Percentiles rank a stretch among this genome's conserved stretches.
phyloP scores from a whole-genome alignment of 2,329 filamentous ascomycete species.

The Penicillium sp. region DNA sequence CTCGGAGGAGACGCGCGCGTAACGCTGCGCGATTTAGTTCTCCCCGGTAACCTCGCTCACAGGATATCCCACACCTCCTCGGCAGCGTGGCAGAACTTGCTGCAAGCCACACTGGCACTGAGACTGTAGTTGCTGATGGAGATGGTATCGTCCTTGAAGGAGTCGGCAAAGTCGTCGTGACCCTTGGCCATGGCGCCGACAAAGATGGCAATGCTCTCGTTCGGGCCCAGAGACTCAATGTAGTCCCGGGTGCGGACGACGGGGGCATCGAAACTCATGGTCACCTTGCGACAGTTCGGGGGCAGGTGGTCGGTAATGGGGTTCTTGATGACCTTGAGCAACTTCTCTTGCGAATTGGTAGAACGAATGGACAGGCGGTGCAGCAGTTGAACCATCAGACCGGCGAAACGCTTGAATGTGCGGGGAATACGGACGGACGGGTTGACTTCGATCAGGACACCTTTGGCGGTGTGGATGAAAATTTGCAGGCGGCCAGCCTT shows the following conservation, averaged over 20 bases:
- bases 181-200: slow-evolving; percentile 99
- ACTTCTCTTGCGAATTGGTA: slow-evolving; percentile 95
- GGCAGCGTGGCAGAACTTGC: slow-evolving; percentile 98
- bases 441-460: slow-evolving; percentile 95
- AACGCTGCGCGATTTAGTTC: slow-evolving; percentile 12
- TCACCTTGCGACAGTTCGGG: slow-evolving; percentile 96
- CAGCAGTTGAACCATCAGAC: slow-evolving; percentile 96
- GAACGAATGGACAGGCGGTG: slow-evolving; percentile 95
- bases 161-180: slow-evolving; percentile 90
- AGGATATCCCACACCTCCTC: slow-evolving; percentile 96
- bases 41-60: slow-evolving; percentile 50
- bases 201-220: slow-evolving; percentile 96
- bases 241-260: slow-evolving; percentile 89
- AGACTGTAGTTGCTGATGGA: slow-evolving; percentile 98
- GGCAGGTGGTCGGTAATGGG: slow-evolving; percentile 96
- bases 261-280: slow-evolving; percentile 88
- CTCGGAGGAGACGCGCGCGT: slow-evolving; percentile 13
- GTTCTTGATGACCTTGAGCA: slow-evolving; percentile 96
- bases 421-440: slow-evolving; percentile 96
- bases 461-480: slow-evolving; percentile 97
- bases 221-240: slow-evolving; percentile 72
- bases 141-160: slow-evolving; percentile 94
- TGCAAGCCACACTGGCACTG: slow-evolving; percentile 96
- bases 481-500: slow-evolving; percentile 97
- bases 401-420: slow-evolving; percentile 98